Evolutionary conservation across 306 rosid genomes (phyloP).

Genomic region (barrel medic (Medicago truncatula)): MtrunA17r5.0-ANR NC_053045.1:2515001-2515500

Average conservation of each 20-base stretch:
- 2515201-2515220: constrained; percentile 40
- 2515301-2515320: constrained; percentile 51
- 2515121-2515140: neutral
- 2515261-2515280: constrained; percentile 44
- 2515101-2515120: neutral
- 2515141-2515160: no score
- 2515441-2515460: constrained; percentile 15
- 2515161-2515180: constrained; percentile 58
- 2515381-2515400: constrained; percentile 41
- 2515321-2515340: constrained; percentile 42
- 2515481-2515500: neutral
- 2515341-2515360: constrained; percentile 48
- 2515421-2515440: constrained; percentile 44
- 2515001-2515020: no score
- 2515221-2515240: constrained; percentile 9
- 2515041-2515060: no score
- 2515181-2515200: constrained; percentile 51
- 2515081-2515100: neutral
- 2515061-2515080: neutral
- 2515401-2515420: constrained; percentile 24
- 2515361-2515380: constrained; percentile 42
- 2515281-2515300: constrained; percentile 22
- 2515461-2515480: neutral
- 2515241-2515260: constrained; percentile 54
- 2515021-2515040: no score